These are phyloP conservation scores for Adansonia gregorii DNA, from an alignment of 441 rosid species.

Conservation along the genomic window DNA sequence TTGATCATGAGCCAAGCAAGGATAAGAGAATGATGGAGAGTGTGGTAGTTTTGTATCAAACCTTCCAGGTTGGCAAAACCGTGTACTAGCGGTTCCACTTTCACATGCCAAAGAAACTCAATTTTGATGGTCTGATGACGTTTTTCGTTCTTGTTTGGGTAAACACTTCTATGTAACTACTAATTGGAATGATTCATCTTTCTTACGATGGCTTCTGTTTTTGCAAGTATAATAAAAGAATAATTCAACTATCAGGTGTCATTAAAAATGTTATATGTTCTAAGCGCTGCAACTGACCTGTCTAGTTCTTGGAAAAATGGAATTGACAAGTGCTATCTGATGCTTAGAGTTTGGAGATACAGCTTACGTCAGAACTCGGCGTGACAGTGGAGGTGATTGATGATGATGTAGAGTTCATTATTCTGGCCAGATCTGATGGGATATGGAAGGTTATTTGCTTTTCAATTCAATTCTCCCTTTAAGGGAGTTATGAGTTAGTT, in stretches of 20 bases:
- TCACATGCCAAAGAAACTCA: conserved; percentile 14
- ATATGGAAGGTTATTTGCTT: conserved; percentile 60
- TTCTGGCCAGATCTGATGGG: conserved; percentile 71
- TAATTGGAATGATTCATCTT: not conserved
- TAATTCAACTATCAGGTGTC: not conserved
- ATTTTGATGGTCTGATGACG: not conserved
- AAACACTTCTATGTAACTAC: not conserved
- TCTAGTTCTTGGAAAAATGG: conserved; percentile 1
- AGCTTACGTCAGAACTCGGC: conserved; percentile 73
- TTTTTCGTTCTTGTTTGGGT: not conserved
- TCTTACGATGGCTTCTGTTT: not conserved
- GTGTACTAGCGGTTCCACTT: not conserved
- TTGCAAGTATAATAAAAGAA: too few species aligned
- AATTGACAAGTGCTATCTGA: not conserved
- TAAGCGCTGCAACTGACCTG: not conserved
- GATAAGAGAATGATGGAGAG: conserved; percentile 53
- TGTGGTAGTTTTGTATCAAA: conserved; percentile 79
- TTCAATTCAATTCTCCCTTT: not conserved
- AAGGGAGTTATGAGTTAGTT: too few species aligned
- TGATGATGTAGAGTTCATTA: conserved; percentile 51
- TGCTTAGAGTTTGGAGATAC: conserved; percentile 60
- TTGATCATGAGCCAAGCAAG: conserved; percentile 74
- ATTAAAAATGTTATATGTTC: not conserved
- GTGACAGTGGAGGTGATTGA: conserved; percentile 39
- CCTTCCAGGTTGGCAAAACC: conserved; percentile 53